These are phyloP conservation scores for Saccharomyces hybrid DNA, from an alignment of 1,139 yeast genomes.

Conservation along the genomic window DNA sequence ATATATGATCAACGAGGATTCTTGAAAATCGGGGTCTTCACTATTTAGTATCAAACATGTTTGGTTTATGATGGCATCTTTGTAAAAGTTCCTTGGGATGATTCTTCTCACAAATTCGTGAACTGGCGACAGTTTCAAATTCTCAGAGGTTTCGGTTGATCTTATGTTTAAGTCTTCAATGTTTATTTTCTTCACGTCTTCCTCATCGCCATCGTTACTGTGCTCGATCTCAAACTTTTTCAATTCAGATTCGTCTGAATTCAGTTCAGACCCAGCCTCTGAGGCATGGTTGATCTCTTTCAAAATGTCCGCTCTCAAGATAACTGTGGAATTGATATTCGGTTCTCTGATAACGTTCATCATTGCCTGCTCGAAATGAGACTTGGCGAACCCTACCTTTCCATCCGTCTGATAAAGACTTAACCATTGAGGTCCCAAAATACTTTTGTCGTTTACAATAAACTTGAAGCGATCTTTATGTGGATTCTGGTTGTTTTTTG, in stretches of 20 bases:
- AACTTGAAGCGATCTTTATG: conserved; percentile 22
- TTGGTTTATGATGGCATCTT: conserved; percentile 77
- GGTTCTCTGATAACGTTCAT: conserved; percentile 75
- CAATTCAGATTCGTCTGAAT: conserved; percentile 6
- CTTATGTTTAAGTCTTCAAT: conserved; percentile 41
- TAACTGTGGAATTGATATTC: conserved; percentile 84
- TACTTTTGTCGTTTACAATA: conserved; percentile 35
- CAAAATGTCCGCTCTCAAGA: conserved; percentile 79
- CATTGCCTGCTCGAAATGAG: conserved; percentile 72
- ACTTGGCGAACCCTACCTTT: conserved; percentile 33
- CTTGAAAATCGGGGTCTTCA: conserved; percentile 21
- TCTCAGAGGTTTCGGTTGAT: conserved; percentile 3
- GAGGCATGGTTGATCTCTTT: conserved; percentile 44
- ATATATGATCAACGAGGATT: conserved; percentile 55
- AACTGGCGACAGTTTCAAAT: conserved; percentile 14
- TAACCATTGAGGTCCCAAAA: conserved; percentile 61
- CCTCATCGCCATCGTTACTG: background rate
- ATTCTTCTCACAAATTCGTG: conserved; percentile 64
- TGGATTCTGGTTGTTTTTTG: conserved; percentile 1
- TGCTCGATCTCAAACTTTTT: conserved; percentile 10
- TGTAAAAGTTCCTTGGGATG: conserved; percentile 81
- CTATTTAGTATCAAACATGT: conserved; percentile 55
- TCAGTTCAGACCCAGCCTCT: conserved; percentile 33
- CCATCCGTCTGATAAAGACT: conserved; percentile 38
- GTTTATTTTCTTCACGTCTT: conserved; percentile 26